A percentile compares a stretch with the other conserved stretches of the same genome.
phyloP scores from a whole-genome alignment of 345 rosid genomes.

The Brassica juncea region DNA sequence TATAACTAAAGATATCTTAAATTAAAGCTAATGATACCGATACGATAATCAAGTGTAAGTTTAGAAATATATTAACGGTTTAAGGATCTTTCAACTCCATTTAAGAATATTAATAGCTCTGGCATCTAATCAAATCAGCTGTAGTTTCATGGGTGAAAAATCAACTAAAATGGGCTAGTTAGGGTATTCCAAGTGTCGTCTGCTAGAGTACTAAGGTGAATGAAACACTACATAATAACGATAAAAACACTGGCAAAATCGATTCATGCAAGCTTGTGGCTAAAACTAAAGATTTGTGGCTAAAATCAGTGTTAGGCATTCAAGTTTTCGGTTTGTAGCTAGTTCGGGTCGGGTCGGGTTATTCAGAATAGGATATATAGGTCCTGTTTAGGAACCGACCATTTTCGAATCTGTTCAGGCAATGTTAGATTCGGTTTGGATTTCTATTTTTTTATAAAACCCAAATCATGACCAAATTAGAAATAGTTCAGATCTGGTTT shows the following conservation, averaged over 20 bases:
- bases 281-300: neutral
- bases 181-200: neutral
- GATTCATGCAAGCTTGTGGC: neutral
- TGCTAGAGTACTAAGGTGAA: neutral
- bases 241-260: neutral
- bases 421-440: too few relatives aligned
- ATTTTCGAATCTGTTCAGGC: too few relatives aligned
- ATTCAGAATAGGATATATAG: too few relatives aligned
- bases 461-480: too few relatives aligned
- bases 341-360: too few relatives aligned
- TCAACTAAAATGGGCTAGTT: neutral
- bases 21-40: conserved; percentile 13
- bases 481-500: too few relatives aligned
- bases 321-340: too few relatives aligned
- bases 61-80: neutral
- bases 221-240: neutral
- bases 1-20: neutral
- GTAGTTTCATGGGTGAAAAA: neutral
- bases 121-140: neutral
- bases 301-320: neutral
- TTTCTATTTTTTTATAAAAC: too few relatives aligned
- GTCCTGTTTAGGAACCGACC: too few relatives aligned
- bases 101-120: neutral
- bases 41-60: conserved; percentile 20
- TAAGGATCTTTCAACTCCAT: conserved; percentile 35